Evolutionary conservation across 2,329 filamentous ascomycete species (phyloP).

Genomic region (Penicillium italicum): DNA sequence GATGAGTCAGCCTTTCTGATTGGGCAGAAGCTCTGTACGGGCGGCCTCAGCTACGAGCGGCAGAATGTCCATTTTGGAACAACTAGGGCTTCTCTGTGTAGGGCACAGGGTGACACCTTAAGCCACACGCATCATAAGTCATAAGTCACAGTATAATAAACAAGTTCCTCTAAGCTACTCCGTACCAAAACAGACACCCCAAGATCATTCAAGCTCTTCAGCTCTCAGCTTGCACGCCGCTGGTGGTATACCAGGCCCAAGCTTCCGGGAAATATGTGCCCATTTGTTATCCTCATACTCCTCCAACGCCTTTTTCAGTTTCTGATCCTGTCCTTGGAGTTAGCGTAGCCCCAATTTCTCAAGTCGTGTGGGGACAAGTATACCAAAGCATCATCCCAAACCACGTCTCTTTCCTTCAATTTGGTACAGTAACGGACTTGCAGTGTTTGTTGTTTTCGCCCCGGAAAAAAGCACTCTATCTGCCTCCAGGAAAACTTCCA

Average conservation of each 20-base stretch:
- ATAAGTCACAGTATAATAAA: background rate
- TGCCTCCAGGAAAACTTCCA: slow-evolving; percentile 96
- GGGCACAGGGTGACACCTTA: slow-evolving; percentile 4
- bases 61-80: slow-evolving; percentile 12
- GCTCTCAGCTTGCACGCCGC: slow-evolving; percentile 81
- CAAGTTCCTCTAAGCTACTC: background rate
- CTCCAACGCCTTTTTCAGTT: slow-evolving; percentile 39
- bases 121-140: background rate
- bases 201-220: slow-evolving; percentile 36
- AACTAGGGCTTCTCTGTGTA: slow-evolving; percentile 19
- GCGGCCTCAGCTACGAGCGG: slow-evolving; percentile 6
- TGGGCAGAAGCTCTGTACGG: slow-evolving; percentile 12
- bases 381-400: slow-evolving; percentile 93
- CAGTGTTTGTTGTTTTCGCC: slow-evolving; percentile 80
- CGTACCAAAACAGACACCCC: background rate
- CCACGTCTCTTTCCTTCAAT: slow-evolving; percentile 85
- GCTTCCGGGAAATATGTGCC: slow-evolving; percentile 86
- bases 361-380: slow-evolving; percentile 1
- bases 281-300: slow-evolving; percentile 67
- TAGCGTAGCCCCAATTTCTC: background rate
- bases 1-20: slow-evolving; percentile 18
- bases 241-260: slow-evolving; percentile 85
- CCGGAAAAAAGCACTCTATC: slow-evolving; percentile 93
- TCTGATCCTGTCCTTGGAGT: slow-evolving; percentile 30
- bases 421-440: slow-evolving; percentile 96